A percentile compares a stretch with the other conserved stretches of the same genome.
Conservation (phyloP, 2,329 filamentous ascomycete species). For the Monosporascus ibericus region DNA sequence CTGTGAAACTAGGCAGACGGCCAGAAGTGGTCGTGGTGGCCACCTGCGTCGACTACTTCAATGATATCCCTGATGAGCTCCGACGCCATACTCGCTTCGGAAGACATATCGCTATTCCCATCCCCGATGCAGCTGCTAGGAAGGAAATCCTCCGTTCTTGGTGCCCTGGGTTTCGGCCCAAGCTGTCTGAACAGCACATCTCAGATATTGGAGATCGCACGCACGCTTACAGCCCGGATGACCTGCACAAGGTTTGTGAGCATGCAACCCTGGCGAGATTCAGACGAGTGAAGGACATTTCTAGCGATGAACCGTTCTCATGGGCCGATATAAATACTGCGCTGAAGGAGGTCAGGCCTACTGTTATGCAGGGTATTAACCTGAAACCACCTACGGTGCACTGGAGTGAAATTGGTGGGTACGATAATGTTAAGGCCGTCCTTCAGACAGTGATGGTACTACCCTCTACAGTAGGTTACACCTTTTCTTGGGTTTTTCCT, state of each 20-base stretch:
- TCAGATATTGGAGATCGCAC: conserved; percentile 64
- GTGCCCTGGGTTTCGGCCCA: conserved; percentile 38
- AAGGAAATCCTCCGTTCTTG: conserved; percentile 67
- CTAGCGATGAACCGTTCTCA: conserved; percentile 10
- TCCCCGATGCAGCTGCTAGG: conserved; percentile 66
- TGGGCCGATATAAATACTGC: conserved; percentile 58
- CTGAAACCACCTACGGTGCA: conserved; percentile 79
- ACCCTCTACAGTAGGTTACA: conserved; percentile 22
- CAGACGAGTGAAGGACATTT: conserved; percentile 13
- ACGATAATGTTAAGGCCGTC: conserved; percentile 64
- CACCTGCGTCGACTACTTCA: conserved; percentile 63
- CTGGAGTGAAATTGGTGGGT: conserved; percentile 86
- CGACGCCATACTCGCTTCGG: conserved; percentile 59
- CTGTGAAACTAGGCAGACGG: conserved; percentile 28
- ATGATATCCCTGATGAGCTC: conserved; percentile 65
- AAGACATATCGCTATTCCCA: conserved; percentile 64
- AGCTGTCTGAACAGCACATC: conserved; percentile 46
- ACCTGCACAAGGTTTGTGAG: conserved; percentile 62
- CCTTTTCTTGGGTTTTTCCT: not conserved
- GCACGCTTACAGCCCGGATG: conserved; percentile 79
- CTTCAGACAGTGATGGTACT: conserved; percentile 43
- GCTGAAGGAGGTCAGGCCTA: conserved; percentile 65
- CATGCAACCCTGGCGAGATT: conserved; percentile 32
- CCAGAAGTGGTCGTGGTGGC: conserved; percentile 67
- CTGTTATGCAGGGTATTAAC: conserved; percentile 83